Conservation (phyloP, 441 rosid species). For the Pelargonium australe region DNA sequence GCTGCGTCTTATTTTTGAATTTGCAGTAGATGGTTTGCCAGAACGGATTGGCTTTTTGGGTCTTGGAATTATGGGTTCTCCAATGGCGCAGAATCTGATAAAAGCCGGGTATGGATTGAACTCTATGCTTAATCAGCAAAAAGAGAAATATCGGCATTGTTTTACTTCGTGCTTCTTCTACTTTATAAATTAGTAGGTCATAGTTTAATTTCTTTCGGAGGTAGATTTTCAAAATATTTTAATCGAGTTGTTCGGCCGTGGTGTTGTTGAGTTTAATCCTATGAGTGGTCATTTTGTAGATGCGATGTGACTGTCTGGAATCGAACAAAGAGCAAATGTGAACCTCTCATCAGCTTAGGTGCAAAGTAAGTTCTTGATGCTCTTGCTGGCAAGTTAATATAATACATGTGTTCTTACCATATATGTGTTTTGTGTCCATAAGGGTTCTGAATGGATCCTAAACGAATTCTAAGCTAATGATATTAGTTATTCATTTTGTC, state of each 20-base stretch:
- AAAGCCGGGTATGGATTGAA: constrained; percentile 59
- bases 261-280: constrained; percentile 10
- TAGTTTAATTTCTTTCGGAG: background rate
- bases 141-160: background rate
- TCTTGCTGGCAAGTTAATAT: background rate
- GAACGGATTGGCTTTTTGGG: constrained; percentile 75
- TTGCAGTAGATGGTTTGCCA: constrained; percentile 39
- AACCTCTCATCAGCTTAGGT: constrained; percentile 69
- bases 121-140: constrained; percentile 7
- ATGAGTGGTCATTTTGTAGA: constrained; percentile 30
- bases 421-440: too few relatives aligned
- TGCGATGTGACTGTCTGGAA: constrained; percentile 88
- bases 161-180: too few relatives aligned
- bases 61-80: constrained; percentile 88
- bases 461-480: too few relatives aligned
- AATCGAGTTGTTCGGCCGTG: background rate
- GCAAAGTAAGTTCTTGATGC: constrained; percentile 56
- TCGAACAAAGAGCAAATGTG: constrained; percentile 86
- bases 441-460: too few relatives aligned
- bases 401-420: background rate
- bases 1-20: constrained; percentile 11
- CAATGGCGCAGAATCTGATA: constrained; percentile 88
- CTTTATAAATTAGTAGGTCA: background rate
- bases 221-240: background rate
- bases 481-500: too few relatives aligned